Percentiles rank a stretch among this genome's conserved stretches.
phyloP scores from a whole-genome alignment of 192 early-diverging fungal species.

The Spizellomyces punctatus region DNA sequence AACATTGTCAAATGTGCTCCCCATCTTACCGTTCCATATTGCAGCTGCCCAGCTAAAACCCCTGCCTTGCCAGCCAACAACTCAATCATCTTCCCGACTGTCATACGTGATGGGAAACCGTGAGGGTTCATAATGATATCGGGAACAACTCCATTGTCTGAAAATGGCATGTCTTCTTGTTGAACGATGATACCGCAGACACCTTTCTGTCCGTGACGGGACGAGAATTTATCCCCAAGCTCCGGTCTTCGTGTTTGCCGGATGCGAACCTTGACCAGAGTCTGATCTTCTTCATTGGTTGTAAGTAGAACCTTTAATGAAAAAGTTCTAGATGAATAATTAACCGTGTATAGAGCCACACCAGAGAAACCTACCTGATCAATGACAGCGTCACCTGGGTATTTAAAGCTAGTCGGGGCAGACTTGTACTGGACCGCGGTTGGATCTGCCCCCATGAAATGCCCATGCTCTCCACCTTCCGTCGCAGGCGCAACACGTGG shows the following conservation, averaged over 20 bases:
- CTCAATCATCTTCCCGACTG: conserved; percentile 99
- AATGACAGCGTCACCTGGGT: conserved; percentile 84
- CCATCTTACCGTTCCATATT: conserved; percentile 82
- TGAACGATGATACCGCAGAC: conserved; percentile 95
- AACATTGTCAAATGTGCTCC: not conserved
- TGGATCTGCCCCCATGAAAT: conserved; percentile 48
- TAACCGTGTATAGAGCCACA: conserved; percentile 1
- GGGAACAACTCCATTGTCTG: conserved; percentile 84
- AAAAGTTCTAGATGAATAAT: not conserved
- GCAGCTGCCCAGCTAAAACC: conserved; percentile 84
- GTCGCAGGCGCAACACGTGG: conserved; percentile 50
- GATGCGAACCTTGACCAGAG: conserved; percentile 85
- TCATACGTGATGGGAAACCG: conserved; percentile 98
- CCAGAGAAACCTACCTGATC: conserved; percentile 62
- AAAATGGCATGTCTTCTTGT: conserved; percentile 98
- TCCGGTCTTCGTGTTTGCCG: conserved; percentile 94
- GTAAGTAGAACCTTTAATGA: conserved; percentile 72
- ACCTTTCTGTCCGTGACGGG: conserved; percentile 97
- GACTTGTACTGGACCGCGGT: conserved; percentile 61
- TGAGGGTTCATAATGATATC: conserved; percentile 99
- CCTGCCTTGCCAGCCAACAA: conserved; percentile 95
- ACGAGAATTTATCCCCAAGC: conserved; percentile 97
- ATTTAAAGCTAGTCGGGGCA: conserved; percentile 84
- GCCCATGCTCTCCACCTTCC: conserved; percentile 45
- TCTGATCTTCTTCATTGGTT: conserved; percentile 91